Evolutionary conservation across 2,329 filamentous ascomycete genomes (phyloP), one percentile per base, ranked within the genome.

Genomic region (Trichoderma sp.): DNA sequence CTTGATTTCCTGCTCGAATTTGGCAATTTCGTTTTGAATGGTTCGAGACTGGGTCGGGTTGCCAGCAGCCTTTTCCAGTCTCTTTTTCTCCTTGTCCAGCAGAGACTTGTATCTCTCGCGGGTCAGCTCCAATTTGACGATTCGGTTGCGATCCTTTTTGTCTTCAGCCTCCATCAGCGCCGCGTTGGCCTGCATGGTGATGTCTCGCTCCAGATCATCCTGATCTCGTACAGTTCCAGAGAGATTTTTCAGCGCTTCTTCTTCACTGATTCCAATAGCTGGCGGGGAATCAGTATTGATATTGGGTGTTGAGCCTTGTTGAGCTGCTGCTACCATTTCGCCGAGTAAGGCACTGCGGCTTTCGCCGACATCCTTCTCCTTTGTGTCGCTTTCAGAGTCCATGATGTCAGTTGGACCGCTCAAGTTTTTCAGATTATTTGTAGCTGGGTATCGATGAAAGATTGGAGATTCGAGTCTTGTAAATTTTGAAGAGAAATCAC

Each of bases 121-220:
- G 31, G 84, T 87, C n/a, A 81, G 82, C 68, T 89, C 85, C 6
- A 91, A 85, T 78, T 89, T 92, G 62, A 89, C 87, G 68, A 93
- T 92, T 33, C 91, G 88, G 74, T 89, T 91, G 78, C 89, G 86
- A 74, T 93, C 91, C 77, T 88, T 88, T 79, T 90, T 89, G 78
- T 93, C 90, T 77, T 93, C 91, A 56, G 88, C 88, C 74, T 92
- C 90, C 62, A 89, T 89, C 74, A 93, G 83, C 0, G 88, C 89
- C 21, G 88, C 85, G 73, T 89, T 91, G 4, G 91, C 91, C 78
- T 93, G 89, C 18, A 88, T 82, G 1, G 90, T 90, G 77, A 98
- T 97, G 81, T 98, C 95, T 77, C 95, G 90, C 83, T 98, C 96
- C 24, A 98, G 86, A 76, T 98, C 95, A 85, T 95, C 93, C 83